Evolutionary conservation across 2,329 filamentous ascomycete genomes (phyloP), one percentile per base, ranked within the genome.

Genomic region (Myriosclerotinia duriaeana): DNA sequence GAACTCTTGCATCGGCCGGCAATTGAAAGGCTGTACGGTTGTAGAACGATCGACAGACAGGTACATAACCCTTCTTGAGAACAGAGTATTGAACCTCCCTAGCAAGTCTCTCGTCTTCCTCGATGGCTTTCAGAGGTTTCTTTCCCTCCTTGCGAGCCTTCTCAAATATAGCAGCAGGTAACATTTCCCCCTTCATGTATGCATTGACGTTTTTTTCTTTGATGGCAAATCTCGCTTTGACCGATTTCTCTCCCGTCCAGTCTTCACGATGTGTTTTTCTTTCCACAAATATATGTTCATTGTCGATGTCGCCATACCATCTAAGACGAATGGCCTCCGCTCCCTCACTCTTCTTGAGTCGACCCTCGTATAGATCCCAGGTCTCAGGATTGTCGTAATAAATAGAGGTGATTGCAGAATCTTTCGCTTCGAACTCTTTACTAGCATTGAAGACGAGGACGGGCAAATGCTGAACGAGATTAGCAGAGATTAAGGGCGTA

Each of bases 121-220:
- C 90, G 75, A 99, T 97, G 69, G 94, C 92, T 78, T 95, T 92
- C 75, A 92, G 87, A 20, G 91, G 88, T 80, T 97, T 97, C 83
- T 97, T 98, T 70, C 92, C 92, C 69, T 99, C 94, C 77, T 92
- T 95, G 66, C 94, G 89, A 75, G 93, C 92, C 82, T 99, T 99
- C 74, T 98, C 94, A 70, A 99, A 98, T n/a, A 96, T 87, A 68
- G 91, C 88, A 48, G 89, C 87, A 0, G 95, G 93, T 2, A 93
- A 91, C 75, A 96, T 84, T 73, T 93, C 88, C 65, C 95, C 95
- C 61, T 84, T 84, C 78, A 99, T 82, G 77, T 93, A 99, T 17
- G 92, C 85, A 76, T 98, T 98, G 75, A 99, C 90, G 70, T 97
- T 91, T 84, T 99, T 99, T 81, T 99, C 95, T 81, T 99, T 98